phyloP scores from a whole-genome alignment of 2,329 filamentous ascomycete genomes.

The Dactylellina parvicollis region DNA sequence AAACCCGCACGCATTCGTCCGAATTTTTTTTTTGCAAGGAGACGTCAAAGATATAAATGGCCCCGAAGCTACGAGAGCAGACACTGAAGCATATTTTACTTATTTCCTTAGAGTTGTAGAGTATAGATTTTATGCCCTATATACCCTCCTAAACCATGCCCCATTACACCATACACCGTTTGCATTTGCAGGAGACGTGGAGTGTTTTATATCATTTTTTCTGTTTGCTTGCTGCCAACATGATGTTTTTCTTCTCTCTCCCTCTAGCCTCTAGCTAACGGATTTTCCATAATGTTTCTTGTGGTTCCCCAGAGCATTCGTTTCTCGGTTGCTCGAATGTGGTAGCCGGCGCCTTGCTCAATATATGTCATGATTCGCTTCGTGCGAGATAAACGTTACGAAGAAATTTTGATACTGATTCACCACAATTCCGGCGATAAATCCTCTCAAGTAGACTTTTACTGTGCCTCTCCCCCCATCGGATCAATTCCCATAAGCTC shows the following conservation, averaged over 20 bases:
- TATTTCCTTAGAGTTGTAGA: conserved; percentile 18
- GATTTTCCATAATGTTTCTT: conserved; percentile 5
- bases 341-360: neutral
- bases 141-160: conserved; percentile 2
- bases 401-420: no score
- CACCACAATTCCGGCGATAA: no score
- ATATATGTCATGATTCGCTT: neutral
- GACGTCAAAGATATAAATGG: neutral
- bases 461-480: no score
- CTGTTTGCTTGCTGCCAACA: no score
- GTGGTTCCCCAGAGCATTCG: neutral
- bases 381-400: neutral
- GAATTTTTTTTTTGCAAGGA: neutral
- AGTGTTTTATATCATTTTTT: neutral
- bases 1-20: conserved; percentile 54
- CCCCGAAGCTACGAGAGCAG: conserved; percentile 2
- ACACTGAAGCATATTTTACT: neutral
- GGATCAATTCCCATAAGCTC: no score
- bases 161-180: conserved; percentile 12
- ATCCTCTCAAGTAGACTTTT: no score
- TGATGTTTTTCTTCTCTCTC: no score
- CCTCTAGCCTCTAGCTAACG: neutral
- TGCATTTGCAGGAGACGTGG: conserved; percentile 38
- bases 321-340: neutral
- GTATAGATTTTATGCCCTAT: conserved; percentile 36